Percentiles rank a stretch among this genome's conserved stretches.
Evolutionary conservation across 2,329 filamentous ascomycete genomes (phyloP).

Genomic region (Dissoconium aciculare): DNA sequence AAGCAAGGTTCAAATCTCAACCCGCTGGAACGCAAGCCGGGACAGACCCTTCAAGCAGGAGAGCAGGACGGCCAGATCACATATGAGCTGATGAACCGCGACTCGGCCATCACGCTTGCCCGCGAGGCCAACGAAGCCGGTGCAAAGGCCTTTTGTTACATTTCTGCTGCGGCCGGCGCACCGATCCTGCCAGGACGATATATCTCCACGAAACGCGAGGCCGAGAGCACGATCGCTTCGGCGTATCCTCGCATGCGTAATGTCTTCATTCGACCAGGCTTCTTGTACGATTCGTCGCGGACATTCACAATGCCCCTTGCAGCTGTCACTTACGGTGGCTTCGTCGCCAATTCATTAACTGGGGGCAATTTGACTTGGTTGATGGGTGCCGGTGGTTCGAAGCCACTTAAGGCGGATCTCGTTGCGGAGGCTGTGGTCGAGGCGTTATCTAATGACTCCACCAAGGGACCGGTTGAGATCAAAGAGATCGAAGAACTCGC

Average conservation of each 20-base stretch:
- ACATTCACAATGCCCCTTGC: slow-evolving; percentile 75
- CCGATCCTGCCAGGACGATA: slow-evolving; percentile 75
- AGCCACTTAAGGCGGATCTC: slow-evolving; percentile 73
- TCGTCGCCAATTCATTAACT: slow-evolving; percentile 60
- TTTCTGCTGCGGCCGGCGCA: slow-evolving; percentile 75
- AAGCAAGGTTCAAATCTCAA: slow-evolving; percentile 47
- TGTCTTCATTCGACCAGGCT: slow-evolving; percentile 70
- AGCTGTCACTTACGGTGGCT: slow-evolving; percentile 56
- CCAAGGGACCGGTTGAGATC: slow-evolving; percentile 63
- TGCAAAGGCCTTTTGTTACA: slow-evolving; percentile 63
- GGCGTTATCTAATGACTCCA: slow-evolving; percentile 57
- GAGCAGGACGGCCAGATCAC: slow-evolving; percentile 65
- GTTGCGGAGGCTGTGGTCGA: slow-evolving; percentile 86
- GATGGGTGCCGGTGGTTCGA: slow-evolving; percentile 68
- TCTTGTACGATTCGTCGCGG: slow-evolving; percentile 76
- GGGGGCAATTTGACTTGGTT: slow-evolving; percentile 61
- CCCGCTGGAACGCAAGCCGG: slow-evolving; percentile 49
- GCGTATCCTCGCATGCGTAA: slow-evolving; percentile 62
- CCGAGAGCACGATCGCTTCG: slow-evolving; percentile 59
- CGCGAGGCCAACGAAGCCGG: slow-evolving; percentile 53
- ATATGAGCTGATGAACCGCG: slow-evolving; percentile 95
- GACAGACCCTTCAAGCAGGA: slow-evolving; percentile 45
- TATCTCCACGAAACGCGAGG: slow-evolving; percentile 81
- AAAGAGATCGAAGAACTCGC: slow-evolving; percentile 69
- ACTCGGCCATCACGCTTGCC: slow-evolving; percentile 70